phyloP scores from a whole-genome alignment of 2,329 filamentous ascomycete genomes.

The Verticillium albo-atrum region DNA sequence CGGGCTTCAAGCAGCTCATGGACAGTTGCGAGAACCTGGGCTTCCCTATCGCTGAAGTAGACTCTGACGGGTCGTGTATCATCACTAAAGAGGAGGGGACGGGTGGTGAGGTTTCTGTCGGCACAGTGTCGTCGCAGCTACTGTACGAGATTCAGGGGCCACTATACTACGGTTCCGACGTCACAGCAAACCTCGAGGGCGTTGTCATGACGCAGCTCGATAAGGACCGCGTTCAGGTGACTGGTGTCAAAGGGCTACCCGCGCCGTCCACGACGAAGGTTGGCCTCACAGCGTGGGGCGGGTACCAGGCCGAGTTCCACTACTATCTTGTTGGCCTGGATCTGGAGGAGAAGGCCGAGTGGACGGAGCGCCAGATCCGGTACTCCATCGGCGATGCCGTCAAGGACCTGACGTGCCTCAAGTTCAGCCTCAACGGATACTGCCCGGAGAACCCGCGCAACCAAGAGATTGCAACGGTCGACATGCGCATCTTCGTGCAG shows the following conservation, averaged over 20 bases:
- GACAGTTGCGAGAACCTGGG: constrained; percentile 36
- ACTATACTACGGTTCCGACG: constrained; percentile 26
- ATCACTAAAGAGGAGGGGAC: constrained; percentile 20
- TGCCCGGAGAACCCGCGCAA: constrained; percentile 11
- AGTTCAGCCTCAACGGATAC: constrained; percentile 12
- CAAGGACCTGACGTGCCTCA: constrained; percentile 12
- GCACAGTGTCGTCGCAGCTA: constrained; percentile 24
- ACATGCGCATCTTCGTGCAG: constrained; percentile 14
- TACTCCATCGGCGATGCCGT: constrained; percentile 21
- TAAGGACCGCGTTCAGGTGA: constrained; percentile 24
- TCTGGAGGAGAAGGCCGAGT: constrained; percentile 16
- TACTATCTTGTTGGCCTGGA: constrained; percentile 16
- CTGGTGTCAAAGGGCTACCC: constrained; percentile 25
- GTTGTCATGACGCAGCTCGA: constrained; percentile 39
- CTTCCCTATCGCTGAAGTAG: constrained; percentile 46
- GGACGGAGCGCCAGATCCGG: constrained; percentile 21
- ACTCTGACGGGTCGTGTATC: constrained; percentile 29
- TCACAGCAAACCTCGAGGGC: constrained; percentile 22
- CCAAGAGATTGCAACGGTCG: constrained; percentile 14
- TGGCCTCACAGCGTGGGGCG: constrained; percentile 17
- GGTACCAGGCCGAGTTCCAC: constrained; percentile 19
- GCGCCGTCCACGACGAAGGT: constrained; percentile 26
- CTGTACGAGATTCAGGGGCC: constrained; percentile 33
- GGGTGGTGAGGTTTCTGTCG: constrained; percentile 17
- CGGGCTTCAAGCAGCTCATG: constrained; percentile 37